Evolutionary conservation across 148 eudicot genomes (phyloP).

Genomic region (Fagopyrum tataricum): DNA sequence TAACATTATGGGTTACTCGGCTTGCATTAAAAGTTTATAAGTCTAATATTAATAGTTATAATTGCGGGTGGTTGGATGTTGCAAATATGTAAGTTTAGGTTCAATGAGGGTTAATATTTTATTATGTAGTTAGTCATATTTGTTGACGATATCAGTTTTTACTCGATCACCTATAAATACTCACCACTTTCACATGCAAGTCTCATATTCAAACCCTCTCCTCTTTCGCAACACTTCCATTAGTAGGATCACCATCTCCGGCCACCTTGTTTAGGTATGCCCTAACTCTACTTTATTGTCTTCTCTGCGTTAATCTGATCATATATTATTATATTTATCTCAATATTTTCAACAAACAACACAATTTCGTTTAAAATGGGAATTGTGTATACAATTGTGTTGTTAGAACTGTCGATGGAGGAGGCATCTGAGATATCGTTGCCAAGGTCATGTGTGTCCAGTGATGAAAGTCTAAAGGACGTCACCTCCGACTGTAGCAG

Average conservation of each 20-base stretch:
- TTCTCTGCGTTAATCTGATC: background rate
- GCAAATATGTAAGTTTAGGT: no score
- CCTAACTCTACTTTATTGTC: background rate
- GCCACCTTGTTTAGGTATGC: background rate
- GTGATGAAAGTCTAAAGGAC: slow-evolving; percentile 13
- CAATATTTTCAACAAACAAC: background rate
- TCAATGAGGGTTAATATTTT: no score
- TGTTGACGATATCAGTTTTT: no score
- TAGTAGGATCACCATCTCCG: background rate
- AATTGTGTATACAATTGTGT: no score
- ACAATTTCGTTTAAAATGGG: no score
- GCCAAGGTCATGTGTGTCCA: slow-evolving; percentile 11
- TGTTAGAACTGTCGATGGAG: background rate
- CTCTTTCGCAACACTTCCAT: background rate
- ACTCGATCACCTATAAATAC: background rate
- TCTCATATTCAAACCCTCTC: background rate
- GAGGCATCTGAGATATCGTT: background rate
- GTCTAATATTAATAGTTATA: no score
- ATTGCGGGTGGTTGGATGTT: no score
- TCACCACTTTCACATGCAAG: background rate
- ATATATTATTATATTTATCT: background rate
- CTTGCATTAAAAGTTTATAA: no score
- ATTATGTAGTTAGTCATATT: no score
- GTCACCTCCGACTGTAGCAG: slow-evolving; percentile 1
- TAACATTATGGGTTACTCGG: no score